Conservation (phyloP, 257 asterid species). For the Lycium ferocissimum region DNA sequence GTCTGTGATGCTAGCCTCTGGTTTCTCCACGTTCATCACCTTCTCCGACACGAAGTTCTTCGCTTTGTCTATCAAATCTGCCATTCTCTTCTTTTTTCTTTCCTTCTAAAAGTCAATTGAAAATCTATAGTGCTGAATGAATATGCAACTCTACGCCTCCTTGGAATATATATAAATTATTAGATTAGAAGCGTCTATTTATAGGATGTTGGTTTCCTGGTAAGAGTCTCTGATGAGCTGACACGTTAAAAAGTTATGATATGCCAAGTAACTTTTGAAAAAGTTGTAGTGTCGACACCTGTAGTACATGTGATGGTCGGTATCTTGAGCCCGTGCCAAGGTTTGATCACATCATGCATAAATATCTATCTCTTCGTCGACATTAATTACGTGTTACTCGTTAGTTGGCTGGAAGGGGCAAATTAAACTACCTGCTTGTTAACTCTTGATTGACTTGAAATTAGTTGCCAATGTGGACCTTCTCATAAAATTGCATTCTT, state of each 20-base stretch:
- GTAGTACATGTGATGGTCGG: constrained; percentile 22
- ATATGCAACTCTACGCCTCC: too few relatives aligned
- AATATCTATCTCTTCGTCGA: not conserved
- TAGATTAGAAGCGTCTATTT: not conserved
- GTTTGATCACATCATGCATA: not conserved
- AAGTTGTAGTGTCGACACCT: not conserved
- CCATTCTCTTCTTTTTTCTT: constrained; percentile 26
- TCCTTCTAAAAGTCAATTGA: not conserved
- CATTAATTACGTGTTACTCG: not conserved
- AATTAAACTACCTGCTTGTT: not conserved
- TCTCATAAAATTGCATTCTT: too few relatives aligned
- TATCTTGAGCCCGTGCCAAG: not conserved
- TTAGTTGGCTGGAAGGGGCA: not conserved
- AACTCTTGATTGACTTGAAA: too few relatives aligned
- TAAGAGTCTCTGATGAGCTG: not conserved
- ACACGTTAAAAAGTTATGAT: constrained; percentile 5
- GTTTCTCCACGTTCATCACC: constrained; percentile 56
- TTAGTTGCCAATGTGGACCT: too few relatives aligned
- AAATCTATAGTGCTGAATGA: not conserved
- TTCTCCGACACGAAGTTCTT: constrained; percentile 60
- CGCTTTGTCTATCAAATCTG: constrained; percentile 67
- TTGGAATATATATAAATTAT: not conserved
- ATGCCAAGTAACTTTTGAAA: not conserved
- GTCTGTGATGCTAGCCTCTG: constrained; percentile 72
- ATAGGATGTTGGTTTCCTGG: not conserved